phyloP scores from a whole-genome alignment of 2,329 filamentous ascomycete genomes.

The Arthrobotrys entomopaga region DNA sequence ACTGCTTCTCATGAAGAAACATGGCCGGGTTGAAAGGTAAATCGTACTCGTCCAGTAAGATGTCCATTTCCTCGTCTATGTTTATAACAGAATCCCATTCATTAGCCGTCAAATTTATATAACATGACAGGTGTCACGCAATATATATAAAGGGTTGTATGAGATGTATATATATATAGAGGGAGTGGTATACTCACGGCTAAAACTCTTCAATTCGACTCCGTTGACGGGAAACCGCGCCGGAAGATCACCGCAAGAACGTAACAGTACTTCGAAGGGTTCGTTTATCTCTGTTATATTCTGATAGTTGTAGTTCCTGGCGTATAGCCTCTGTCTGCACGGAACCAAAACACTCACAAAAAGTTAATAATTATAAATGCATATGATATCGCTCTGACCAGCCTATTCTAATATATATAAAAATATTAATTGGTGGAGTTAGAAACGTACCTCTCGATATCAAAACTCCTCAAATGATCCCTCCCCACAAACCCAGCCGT shows the following conservation, averaged over 20 bases:
- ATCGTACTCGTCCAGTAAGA: slow-evolving; percentile 57
- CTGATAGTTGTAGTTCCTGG: slow-evolving; percentile 56
- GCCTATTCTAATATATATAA: background rate
- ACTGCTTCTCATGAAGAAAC: slow-evolving; percentile 59
- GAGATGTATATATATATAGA: too few species aligned
- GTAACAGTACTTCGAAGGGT: slow-evolving; percentile 55
- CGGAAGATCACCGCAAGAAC: slow-evolving; percentile 53
- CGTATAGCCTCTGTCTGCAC: slow-evolving; percentile 56
- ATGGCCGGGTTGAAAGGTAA: slow-evolving; percentile 58
- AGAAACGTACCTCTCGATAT: slow-evolving; percentile 32
- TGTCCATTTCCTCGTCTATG: slow-evolving; percentile 56
- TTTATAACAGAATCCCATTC: background rate
- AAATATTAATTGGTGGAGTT: background rate
- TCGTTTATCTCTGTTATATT: slow-evolving; percentile 58
- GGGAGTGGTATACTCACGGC: slow-evolving; percentile 50
- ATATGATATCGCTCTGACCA: too few species aligned
- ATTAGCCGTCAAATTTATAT: too few species aligned
- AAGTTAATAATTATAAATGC: too few species aligned
- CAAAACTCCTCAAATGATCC: slow-evolving; percentile 40
- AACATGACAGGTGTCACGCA: too few species aligned
- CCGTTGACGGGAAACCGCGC: slow-evolving; percentile 55
- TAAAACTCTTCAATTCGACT: slow-evolving; percentile 53
- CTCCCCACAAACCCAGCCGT: slow-evolving; percentile 54
- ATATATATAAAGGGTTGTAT: too few species aligned
- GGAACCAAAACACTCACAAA: too few species aligned